Base-by-base conservation (phyloP, 352 stramenopile species). In the Globisporangium lucens region DNA sequence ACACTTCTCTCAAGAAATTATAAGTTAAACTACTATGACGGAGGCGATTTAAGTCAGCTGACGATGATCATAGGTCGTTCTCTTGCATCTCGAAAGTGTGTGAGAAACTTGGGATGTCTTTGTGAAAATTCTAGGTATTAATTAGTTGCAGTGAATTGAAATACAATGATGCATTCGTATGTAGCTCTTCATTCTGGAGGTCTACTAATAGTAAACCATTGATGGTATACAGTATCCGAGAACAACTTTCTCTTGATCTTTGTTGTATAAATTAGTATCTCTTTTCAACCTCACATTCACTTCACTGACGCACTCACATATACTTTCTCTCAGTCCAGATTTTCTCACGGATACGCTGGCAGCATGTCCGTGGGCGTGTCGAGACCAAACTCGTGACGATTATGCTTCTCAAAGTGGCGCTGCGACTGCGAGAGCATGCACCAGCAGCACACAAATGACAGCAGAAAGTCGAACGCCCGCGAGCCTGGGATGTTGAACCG, bases 381-480 rank as follows among this genome's bases (percentile, higher is more conserved):
- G 67, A 57, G 73, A 35, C 46, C 67, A 55, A 56, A 67, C 36
- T 73, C 64, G 29, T 52, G 68, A 22, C 65, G 72, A 27, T 24
- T 80, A 43, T 74, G 76, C 47, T 59, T 67, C 52, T 70, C 66
- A 27, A 63, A 12, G 7, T 88, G 76, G 15, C 62, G 65, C 10
- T 80, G 65, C 58, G 87, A 67, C 68, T 90, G 82, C 17, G 79
- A 74, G 43, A 90, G 71, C 10, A 78, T 72, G 62, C 82, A 90
- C 68, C 78, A 88, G 59, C 68, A 80, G 67, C 79, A 90, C 35
- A 62, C 79, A 51, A 76, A 70, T 36, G 76, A 82, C 0, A 75
- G 65, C 35, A 77, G 24, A 24, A 69, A 81, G 65, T 90, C 82
- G n/a, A 69, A 53, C 2, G 69, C 47, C 0, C 59, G 41, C 4